Evolutionary conservation across 768 basidiomycete species (phyloP), one percentile per base, ranked within the genome.

Genomic region (Panus rudis): DNA sequence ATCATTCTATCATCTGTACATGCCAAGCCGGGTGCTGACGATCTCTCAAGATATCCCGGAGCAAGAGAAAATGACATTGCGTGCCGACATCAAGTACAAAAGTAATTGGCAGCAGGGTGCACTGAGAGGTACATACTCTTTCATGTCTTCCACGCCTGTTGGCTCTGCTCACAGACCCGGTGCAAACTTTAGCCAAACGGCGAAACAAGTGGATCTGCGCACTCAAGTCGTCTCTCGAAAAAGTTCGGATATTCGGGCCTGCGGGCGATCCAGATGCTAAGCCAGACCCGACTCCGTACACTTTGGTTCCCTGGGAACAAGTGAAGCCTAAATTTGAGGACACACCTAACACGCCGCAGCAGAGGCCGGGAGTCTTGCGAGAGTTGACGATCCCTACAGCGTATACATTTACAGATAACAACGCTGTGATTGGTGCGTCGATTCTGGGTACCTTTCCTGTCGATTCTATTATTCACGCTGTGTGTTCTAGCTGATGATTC

Each of bases 201-300:
- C 76, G 88, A 26, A 92, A 92, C 69, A 93, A 90, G 63, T 93
- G 90, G 90, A 75, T 92, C 32, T 92, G 89, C 61, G 84, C 85
- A 13, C 70, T 96, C 42, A 93, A 92, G 63, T 58, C 73, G 34
- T 72, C 77, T 37, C 66, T 89, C 47, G 75, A 71, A 21, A 83
- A 89, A 47, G 62, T 80, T 39, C 70, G 78, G 50, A 82, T 96
- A 46, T 90, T 70, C 52, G 83, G 83, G 4, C 79, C 81, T 7
- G 59, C 50, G 24, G 78, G 84, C 19, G 58, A 81, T 57, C 81
- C 83, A 1, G 59, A 68, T 49, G 65, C 71, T 19, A 63, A 72
- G n/a, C 63, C 82, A 26, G 66, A 64, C 3, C 76, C 82, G 12
- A 62, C 67, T 6, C 69, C 72, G 16, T 84, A 85, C 60, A 86